These are phyloP conservation scores for Barbatosphaeria neglecta DNA, from an alignment of 495 filamentous ascomycete genomes.

Conservation along the genomic window DNA sequence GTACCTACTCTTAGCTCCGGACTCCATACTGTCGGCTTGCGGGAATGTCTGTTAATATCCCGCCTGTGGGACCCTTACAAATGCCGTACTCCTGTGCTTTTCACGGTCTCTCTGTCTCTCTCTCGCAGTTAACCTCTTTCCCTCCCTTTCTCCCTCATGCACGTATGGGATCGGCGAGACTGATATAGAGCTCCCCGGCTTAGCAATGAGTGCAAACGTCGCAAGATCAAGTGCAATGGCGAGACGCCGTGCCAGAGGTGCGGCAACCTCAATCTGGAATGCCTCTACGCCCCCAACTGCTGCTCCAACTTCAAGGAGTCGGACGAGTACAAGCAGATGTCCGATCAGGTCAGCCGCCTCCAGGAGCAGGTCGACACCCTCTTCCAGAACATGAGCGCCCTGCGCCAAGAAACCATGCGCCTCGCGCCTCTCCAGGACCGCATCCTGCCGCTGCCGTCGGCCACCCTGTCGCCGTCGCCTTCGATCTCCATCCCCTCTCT, in stretches of 20 bases:
- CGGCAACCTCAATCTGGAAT: conserved; percentile 68
- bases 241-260: conserved; percentile 73
- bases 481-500: conserved; percentile 18
- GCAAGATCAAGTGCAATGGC: conserved; percentile 91
- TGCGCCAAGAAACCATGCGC: conserved; percentile 37
- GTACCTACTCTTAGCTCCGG: too few relatives aligned
- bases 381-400: conserved; percentile 53
- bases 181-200: background rate
- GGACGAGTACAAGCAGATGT: conserved; percentile 75
- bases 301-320: conserved; percentile 75
- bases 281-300: conserved; percentile 87
- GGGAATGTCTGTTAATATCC: too few relatives aligned
- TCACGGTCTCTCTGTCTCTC: background rate
- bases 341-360: conserved; percentile 57
- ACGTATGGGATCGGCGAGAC: background rate
- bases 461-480: conserved; percentile 20
- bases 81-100: background rate
- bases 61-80: too few relatives aligned
- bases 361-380: conserved; percentile 77
- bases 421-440: conserved; percentile 31
- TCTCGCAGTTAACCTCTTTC: background rate
- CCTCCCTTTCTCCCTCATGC: background rate
- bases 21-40: too few relatives aligned
- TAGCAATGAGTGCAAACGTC: conserved; percentile 78
- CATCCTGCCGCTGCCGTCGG: conserved; percentile 15